Evolutionary conservation across 768 basidiomycete species (phyloP).

Genomic region (Suillus tomentosus): DNA sequence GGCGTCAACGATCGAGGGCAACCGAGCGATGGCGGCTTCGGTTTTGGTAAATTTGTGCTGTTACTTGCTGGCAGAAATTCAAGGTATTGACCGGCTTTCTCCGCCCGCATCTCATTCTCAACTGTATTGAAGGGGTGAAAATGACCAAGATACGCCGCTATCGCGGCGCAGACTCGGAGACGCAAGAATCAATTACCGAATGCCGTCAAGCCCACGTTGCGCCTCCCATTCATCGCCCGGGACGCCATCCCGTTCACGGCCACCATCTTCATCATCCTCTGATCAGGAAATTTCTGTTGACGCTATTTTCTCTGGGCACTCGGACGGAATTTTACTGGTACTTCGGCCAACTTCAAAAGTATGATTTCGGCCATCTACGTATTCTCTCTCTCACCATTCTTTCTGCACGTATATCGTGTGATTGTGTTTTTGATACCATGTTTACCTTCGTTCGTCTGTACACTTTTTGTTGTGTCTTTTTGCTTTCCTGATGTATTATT

Average conservation of each 20-base stretch:
- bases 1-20: constrained; percentile 84
- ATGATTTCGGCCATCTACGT: background rate
- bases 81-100: constrained; percentile 31
- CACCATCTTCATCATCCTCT: constrained; percentile 13
- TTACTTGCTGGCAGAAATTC: constrained; percentile 63
- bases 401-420: background rate
- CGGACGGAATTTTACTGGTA: constrained; percentile 82
- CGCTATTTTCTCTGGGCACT: constrained; percentile 84
- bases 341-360: constrained; percentile 49
- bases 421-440: background rate
- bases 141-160: constrained; percentile 27
- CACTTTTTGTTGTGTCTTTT: background rate
- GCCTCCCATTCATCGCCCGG: constrained; percentile 9
- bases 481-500: background rate
- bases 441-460: background rate
- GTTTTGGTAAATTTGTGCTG: constrained; percentile 71
- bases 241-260: constrained; percentile 16
- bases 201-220: constrained; percentile 13
- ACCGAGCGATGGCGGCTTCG: constrained; percentile 84
- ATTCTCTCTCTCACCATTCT: background rate
- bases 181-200: constrained; percentile 19
- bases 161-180: constrained; percentile 31
- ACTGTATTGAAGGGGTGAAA: constrained; percentile 24
- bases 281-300: constrained; percentile 58
- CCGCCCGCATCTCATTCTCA: background rate